Conservation (phyloP, 495 filamentous ascomycete genomes). For the Hypoxylon lienhwacheense region DNA sequence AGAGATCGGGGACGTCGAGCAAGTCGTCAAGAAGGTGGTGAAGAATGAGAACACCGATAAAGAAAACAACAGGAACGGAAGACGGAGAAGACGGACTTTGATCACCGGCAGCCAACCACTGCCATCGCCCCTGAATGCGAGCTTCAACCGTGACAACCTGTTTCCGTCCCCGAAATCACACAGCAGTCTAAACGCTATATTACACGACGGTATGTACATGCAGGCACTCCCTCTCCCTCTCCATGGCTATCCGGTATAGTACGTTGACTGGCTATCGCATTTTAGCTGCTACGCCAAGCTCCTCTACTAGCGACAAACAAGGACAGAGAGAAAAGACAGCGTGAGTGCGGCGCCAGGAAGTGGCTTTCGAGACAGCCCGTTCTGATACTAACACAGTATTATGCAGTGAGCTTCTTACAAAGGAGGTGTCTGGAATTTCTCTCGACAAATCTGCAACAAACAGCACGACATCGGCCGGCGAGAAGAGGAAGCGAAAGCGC, state of each 20-base stretch:
- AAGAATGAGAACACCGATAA: constrained; percentile 80
- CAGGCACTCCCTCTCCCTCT: background rate
- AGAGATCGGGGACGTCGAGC: constrained; percentile 97
- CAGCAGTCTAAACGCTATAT: constrained; percentile 79
- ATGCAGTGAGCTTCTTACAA: constrained; percentile 79
- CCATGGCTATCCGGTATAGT: constrained; percentile 2
- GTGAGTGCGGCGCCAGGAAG: constrained; percentile 57
- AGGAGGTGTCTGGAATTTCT: constrained; percentile 92
- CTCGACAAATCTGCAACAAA: constrained; percentile 70
- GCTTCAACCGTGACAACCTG: constrained; percentile 75
- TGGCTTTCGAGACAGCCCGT: background rate
- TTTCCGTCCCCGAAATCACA: constrained; percentile 72
- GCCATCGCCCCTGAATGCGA: constrained; percentile 91
- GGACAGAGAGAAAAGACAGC: constrained; percentile 91
- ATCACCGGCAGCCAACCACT: constrained; percentile 97
- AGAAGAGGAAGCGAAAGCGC: constrained; percentile 57
- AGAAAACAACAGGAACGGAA: constrained; percentile 92
- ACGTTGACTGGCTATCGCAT: constrained; percentile 11
- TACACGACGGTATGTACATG: constrained; percentile 70
- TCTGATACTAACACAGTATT: constrained; percentile 8
- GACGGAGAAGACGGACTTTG: constrained; percentile 83
- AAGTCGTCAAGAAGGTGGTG: constrained; percentile 92
- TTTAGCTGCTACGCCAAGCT: constrained; percentile 18
- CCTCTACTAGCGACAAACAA: constrained; percentile 61
- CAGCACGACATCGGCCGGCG: constrained; percentile 42